A percentile compares a stretch with the other conserved stretches of the same genome.
phyloP scores from a whole-genome alignment of 108 stramenopile genomes.

The Pseudonitzschia delicatissima region DNA sequence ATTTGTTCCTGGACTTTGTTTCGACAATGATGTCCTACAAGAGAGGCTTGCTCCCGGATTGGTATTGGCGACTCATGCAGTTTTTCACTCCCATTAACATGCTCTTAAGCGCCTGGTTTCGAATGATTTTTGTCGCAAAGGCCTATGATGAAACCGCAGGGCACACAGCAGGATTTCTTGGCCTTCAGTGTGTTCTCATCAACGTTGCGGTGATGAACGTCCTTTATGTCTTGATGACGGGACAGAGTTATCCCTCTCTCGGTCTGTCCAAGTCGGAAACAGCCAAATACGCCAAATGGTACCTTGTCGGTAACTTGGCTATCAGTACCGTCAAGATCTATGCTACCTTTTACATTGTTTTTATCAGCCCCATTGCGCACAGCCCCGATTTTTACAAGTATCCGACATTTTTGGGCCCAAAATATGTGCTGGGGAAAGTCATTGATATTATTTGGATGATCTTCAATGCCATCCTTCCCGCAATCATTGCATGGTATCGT shows the following conservation, averaged over 20 bases:
- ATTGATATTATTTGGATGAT: constrained; percentile 20
- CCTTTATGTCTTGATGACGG: constrained; percentile 6
- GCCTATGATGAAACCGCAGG: constrained; percentile 10
- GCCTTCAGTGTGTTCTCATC: constrained; percentile 16
- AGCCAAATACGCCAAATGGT: background rate
- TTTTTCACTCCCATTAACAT: constrained; percentile 13
- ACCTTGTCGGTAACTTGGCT: background rate
- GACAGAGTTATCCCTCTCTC: background rate
- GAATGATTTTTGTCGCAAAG: constrained; percentile 23
- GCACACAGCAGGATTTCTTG: constrained; percentile 18
- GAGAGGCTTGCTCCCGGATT: constrained; percentile 13
- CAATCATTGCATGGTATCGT: constrained; percentile 7
- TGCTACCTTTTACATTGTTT: background rate
- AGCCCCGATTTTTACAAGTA: background rate
- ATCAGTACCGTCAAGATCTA: constrained; percentile 4
- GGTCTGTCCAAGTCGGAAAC: background rate
- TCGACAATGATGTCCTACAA: constrained; percentile 11
- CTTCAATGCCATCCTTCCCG: constrained; percentile 31
- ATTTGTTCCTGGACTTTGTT: constrained; percentile 16
- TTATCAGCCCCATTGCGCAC: background rate
- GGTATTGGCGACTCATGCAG: constrained; percentile 17
- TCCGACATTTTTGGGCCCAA: background rate
- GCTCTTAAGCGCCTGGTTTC: constrained; percentile 7
- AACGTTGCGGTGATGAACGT: constrained; percentile 6
- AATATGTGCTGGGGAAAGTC: constrained; percentile 9